Base-by-base conservation (phyloP, 352 stramenopile species). In the Blastocystis sp. region DNA sequence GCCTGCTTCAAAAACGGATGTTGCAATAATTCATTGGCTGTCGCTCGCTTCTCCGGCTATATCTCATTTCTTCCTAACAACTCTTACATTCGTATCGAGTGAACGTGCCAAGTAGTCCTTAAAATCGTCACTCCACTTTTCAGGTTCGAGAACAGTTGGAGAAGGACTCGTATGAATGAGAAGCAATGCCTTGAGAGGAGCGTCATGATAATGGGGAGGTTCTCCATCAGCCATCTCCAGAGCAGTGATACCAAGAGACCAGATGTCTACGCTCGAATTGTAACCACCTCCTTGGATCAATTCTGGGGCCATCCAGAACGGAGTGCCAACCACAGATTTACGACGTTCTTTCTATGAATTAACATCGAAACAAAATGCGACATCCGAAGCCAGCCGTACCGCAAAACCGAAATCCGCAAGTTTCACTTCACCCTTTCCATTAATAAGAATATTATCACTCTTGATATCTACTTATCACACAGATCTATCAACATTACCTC, bases 261-360 rank as follows among this genome's bases (percentile, higher is more conserved):
- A 92, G 24, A 91, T 81, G 69, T 92, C 90, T 51, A 92, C 89
- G 77, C 89, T 87, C 27, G 42, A 43, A 49, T 71, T 66, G 86
- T 89, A 89, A 6, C 94, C 93, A 65, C 92, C 91, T 56, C 94
- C 93, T 86, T 93, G 92, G 88, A 97, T 96, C 78, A 97, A 92
- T 89, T 97, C 94, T 6, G 93, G 93, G 14, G 93, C 94, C 93
- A 97, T 97, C 94, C 94, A 97, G 87, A 95, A 96, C 12, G 93
- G 93, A 43, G 94, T 97, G 5, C 94, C 93, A 3, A 96, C 93
- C 21, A 96, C 94, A 0, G 92, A 90, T 3, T 89, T 90, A 21
- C 90, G 88, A 43, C 91, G 91, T 9, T 71, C 61, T 56, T 75
- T 24, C 49, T 86, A 69, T 3, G 24, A 52, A 24, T 77, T 16